These are phyloP conservation scores for Leptographium procerum DNA, from an alignment of 2,329 filamentous ascomycete genomes.

Conservation along the genomic window DNA sequence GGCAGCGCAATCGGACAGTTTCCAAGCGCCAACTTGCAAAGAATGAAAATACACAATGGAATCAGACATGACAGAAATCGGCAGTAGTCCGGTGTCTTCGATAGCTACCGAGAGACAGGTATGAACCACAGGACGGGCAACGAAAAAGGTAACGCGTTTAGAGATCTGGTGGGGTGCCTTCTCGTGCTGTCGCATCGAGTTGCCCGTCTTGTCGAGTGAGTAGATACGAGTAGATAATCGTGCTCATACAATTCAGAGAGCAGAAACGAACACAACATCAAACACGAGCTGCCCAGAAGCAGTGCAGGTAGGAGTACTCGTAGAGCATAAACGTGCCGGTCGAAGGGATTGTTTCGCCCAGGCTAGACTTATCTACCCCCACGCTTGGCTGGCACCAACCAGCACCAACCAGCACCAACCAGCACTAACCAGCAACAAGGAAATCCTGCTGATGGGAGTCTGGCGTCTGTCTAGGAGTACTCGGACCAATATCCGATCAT, in stretches of 20 bases:
- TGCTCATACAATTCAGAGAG: too few relatives aligned
- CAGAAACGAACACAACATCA: neutral
- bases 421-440: neutral
- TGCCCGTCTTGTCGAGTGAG: neutral
- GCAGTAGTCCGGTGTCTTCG: neutral
- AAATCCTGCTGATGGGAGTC: neutral
- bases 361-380: neutral
- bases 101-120: neutral
- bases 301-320: neutral
- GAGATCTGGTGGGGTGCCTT: neutral
- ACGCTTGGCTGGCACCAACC: neutral
- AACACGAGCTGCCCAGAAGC: neutral
- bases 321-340: neutral
- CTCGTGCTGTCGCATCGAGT: neutral
- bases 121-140: neutral
- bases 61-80: too few relatives aligned
- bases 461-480: too few relatives aligned
- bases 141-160: neutral
- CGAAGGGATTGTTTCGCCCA: neutral
- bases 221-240: neutral
- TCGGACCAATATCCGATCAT: neutral
- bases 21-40: too few relatives aligned
- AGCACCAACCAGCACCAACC: neutral
- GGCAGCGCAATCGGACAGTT: too few relatives aligned
- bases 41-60: too few relatives aligned